Evolutionary conservation across 139 green algal genomes (phyloP).

Genomic region (Parachlorella kessleri): DNA sequence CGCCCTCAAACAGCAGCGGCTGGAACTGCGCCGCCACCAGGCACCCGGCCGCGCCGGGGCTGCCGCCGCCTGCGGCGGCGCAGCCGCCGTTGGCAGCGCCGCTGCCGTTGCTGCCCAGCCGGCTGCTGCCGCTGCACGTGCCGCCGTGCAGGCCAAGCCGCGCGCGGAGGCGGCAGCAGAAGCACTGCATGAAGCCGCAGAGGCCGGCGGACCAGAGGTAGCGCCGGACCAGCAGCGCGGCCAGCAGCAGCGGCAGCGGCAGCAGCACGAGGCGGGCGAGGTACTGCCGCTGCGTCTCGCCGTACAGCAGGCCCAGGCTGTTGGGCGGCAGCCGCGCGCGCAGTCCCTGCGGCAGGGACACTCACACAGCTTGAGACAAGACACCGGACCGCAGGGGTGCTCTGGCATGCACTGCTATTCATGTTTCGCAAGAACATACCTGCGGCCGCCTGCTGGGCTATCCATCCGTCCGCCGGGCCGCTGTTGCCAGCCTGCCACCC

Average conservation of each 20-base stretch:
- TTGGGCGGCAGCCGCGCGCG: conserved; percentile 15
- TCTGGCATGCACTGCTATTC: too few relatives aligned
- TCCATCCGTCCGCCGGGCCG: too few relatives aligned
- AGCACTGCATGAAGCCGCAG: not conserved
- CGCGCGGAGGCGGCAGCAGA: not conserved
- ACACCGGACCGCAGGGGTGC: too few relatives aligned
- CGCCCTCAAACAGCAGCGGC: not conserved
- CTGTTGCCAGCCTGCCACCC: not conserved
- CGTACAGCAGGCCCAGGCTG: not conserved
- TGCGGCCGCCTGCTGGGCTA: too few relatives aligned
- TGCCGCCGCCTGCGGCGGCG: not conserved
- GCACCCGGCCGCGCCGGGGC: conserved; percentile 9
- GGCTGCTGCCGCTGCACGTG: not conserved
- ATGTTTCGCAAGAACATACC: too few relatives aligned
- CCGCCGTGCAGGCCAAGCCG: too few relatives aligned
- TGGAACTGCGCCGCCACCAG: not conserved
- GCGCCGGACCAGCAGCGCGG: not conserved
- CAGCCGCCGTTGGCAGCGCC: not conserved
- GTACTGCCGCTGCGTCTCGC: conserved; percentile 14
- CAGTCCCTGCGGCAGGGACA: too few relatives aligned
- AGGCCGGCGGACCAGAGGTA: conserved; percentile 1
- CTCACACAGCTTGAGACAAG: too few relatives aligned
- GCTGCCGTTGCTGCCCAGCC: not conserved
- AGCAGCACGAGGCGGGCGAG: conserved; percentile 24
- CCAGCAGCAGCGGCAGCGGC: conserved; percentile 1